These are phyloP conservation scores for Penicillium sp. DNA, from an alignment of 2,329 filamentous ascomycete species.

Conservation along the genomic window DNA sequence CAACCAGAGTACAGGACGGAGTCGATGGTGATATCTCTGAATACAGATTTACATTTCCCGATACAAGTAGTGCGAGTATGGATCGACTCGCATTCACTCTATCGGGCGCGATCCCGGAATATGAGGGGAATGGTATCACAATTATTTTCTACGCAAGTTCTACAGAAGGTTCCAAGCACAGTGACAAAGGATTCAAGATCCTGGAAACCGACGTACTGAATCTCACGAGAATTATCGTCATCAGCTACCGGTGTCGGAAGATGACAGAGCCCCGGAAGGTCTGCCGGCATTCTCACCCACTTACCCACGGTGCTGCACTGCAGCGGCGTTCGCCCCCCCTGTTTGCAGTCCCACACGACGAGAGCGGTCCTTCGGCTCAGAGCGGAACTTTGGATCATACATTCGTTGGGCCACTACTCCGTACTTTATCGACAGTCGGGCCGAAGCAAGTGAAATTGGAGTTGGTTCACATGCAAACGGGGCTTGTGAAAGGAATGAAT, in stretches of 20 bases:
- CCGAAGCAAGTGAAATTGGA: background rate
- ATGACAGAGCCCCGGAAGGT: conserved; percentile 1
- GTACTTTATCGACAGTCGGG: conserved; percentile 1
- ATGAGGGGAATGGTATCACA: background rate
- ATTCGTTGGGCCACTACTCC: conserved; percentile 4
- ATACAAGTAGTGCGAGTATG: background rate
- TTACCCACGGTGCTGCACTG: background rate
- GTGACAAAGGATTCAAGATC: background rate
- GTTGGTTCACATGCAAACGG: conserved; percentile 3
- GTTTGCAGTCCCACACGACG: conserved; percentile 2
- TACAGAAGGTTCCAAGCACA: background rate
- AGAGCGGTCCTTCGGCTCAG: background rate
- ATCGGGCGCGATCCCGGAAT: background rate
- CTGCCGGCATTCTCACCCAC: conserved; percentile 2
- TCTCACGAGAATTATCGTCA: background rate
- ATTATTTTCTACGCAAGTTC: background rate
- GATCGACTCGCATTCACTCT: background rate
- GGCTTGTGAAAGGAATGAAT: background rate
- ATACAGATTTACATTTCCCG: too few relatives aligned
- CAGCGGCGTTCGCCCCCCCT: background rate
- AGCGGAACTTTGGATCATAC: background rate
- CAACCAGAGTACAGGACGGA: background rate
- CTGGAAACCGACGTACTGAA: background rate
- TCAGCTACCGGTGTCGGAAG: background rate
- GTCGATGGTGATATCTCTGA: background rate